Evolutionary conservation across 139 green algal species (phyloP), one percentile per base, ranked within the genome.

Genomic region (Dunaliella primolecta): DNA sequence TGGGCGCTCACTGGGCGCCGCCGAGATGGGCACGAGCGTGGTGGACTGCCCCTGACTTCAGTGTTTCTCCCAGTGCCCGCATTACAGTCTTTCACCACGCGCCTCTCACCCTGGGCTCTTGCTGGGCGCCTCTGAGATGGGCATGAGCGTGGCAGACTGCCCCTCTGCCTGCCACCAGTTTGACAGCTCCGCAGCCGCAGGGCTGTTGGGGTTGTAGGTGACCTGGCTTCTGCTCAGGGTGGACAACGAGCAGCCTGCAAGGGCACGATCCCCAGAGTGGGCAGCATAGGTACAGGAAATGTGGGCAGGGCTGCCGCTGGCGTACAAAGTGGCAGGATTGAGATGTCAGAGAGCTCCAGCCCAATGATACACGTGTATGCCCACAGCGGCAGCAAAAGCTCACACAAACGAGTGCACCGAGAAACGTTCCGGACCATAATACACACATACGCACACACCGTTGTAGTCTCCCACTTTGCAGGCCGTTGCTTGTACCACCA

Each of bases 381-480:
- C 20, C 27, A 7, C 29, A 32, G 11, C 71, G 25, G 11, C 71
- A 32, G 29, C 71, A 77, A 77, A 21, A 32, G 3, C 25, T 31
- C 25, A 77, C 71, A 35, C 71, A 31, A 21, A 32, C 15, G 3
- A 32, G 71, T 77, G 71, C 71, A 32, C 7, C 15, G 2, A 77
- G 25, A 11, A 3, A 77, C n/a, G n/a, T 7, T 32, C 7, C 15
- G 30, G 7, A 30, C 75, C 36, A 36, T 2, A 27, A 64, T 25
- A 25, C 46, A 64, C 46, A 7, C 46, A 25, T 64, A 64, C 15
- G 46, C 46, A 64, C 81, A 46, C 78, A 90, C 92, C 93, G 74
- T 95, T 94, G 90, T 90, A 96, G 64, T 94, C 91, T 0, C 84
- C 88, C 21, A 96, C 91, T 57, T 90, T 85, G 87, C 88, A 93